Evolutionary conservation across 192 early-diverging fungal species (phyloP).

Genomic region (Physocladia obscura): DNA sequence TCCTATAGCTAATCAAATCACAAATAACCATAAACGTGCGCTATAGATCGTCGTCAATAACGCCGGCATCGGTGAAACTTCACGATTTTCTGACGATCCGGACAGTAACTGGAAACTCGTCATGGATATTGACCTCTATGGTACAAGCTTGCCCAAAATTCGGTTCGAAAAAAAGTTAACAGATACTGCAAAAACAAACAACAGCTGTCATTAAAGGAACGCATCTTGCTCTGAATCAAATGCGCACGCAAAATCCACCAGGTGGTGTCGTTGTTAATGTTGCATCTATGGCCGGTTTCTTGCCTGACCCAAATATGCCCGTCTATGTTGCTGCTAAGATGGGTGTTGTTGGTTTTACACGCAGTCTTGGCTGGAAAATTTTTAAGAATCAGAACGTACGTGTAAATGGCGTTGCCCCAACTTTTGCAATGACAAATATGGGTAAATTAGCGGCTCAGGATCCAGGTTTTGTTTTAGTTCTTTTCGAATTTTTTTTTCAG

Average conservation of each 20-base stretch:
- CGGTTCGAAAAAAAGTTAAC: background rate
- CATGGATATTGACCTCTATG: conserved; percentile 74
- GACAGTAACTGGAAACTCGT: conserved; percentile 50
- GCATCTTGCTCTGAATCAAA: conserved; percentile 62
- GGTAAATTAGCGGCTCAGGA: conserved; percentile 4
- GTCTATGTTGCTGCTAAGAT: conserved; percentile 78
- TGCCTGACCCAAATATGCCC: conserved; percentile 50
- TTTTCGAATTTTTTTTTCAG: no score
- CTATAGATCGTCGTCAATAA: conserved; percentile 46
- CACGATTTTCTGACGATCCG: conserved; percentile 26
- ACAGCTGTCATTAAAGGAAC: conserved; percentile 71
- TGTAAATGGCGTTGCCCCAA: conserved; percentile 41
- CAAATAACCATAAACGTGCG: background rate
- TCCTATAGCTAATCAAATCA: no score
- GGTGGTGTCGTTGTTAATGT: conserved; percentile 76
- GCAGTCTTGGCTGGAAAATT: conserved; percentile 23
- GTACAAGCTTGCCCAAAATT: conserved; percentile 33
- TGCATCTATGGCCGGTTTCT: conserved; percentile 69
- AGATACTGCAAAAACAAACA: background rate
- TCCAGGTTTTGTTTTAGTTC: conserved; percentile 15
- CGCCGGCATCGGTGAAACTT: conserved; percentile 43
- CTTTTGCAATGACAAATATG: conserved; percentile 37
- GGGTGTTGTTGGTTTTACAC: conserved; percentile 62
- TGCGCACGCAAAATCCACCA: conserved; percentile 41
- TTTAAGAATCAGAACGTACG: conserved; percentile 35